A percentile compares a stretch with the other conserved stretches of the same genome.
These are phyloP conservation scores for Lantana camara DNA, from an alignment of 257 asterid species.

Conservation along the genomic window DNA sequence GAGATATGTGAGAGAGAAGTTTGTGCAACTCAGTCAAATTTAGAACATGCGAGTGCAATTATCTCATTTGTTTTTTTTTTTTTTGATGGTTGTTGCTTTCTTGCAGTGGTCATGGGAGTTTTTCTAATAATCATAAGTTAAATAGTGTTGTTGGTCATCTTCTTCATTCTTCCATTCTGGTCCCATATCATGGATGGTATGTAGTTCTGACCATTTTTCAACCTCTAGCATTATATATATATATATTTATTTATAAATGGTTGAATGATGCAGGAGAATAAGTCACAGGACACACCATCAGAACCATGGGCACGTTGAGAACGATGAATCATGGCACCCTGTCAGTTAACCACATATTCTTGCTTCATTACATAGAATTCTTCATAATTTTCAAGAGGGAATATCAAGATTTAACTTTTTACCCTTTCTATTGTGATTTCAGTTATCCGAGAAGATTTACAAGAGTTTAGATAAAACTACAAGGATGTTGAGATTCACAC, in stretches of 20 bases:
- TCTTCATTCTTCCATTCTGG: conserved; percentile 93
- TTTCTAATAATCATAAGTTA: conserved; percentile 72
- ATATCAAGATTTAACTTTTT: conserved; percentile 6
- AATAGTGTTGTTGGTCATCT: conserved; percentile 91
- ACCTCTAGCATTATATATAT: neutral
- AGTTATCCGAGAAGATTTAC: conserved; percentile 68
- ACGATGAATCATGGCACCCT: conserved; percentile 99
- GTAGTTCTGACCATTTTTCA: conserved; percentile 7
- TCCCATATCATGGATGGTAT: conserved; percentile 99
- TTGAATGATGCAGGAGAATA: conserved; percentile 68
- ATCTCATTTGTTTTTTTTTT: neutral
- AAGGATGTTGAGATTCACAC: conserved; percentile 72
- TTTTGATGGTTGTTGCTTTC: conserved; percentile 21
- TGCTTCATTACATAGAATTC: neutral
- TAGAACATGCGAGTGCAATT: no score
- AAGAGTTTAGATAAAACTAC: conserved; percentile 60
- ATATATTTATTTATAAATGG: neutral
- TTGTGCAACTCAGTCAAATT: no score
- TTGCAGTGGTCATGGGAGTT: conserved; percentile 98
- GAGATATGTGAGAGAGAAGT: no score
- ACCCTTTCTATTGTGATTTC: conserved; percentile 1
- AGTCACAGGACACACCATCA: conserved; percentile 99
- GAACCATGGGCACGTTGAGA: conserved; percentile 98
- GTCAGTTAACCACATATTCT: conserved; percentile 41
- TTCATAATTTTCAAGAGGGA: neutral